Evolutionary conservation across 2,329 filamentous ascomycete species (phyloP).

Genomic region (Aspergillus latus): DNA sequence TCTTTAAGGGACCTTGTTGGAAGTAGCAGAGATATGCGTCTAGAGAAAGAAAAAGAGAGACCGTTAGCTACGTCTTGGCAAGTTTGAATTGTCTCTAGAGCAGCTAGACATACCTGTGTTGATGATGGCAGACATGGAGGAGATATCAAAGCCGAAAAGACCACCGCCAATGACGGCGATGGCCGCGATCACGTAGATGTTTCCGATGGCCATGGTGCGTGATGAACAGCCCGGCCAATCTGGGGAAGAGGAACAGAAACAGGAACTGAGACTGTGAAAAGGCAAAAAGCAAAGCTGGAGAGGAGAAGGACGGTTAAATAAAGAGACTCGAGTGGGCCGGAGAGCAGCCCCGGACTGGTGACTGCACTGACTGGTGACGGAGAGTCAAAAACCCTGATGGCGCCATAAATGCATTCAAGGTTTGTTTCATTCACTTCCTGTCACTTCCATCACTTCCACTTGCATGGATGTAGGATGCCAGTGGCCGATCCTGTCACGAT

Average conservation of each 20-base stretch:
- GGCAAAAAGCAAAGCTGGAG: background rate
- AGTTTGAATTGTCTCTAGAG: too few species aligned
- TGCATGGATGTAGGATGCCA: background rate
- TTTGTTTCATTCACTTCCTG: background rate
- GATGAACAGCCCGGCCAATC: background rate
- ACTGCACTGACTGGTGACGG: background rate
- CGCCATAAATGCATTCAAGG: background rate
- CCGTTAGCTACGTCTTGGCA: too few species aligned
- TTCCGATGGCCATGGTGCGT: conserved; percentile 48
- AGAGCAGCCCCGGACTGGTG: background rate
- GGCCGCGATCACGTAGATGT: conserved; percentile 60
- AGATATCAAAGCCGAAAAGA: conserved; percentile 77
- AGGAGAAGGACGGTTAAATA: conserved; percentile 2
- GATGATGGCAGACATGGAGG: conserved; percentile 69
- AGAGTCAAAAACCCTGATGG: background rate
- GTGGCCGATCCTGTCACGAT: too few species aligned
- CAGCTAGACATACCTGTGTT: conserved; percentile 47
- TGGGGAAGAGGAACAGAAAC: conserved; percentile 3
- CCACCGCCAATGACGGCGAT: conserved; percentile 64
- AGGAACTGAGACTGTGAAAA: conserved; percentile 4
- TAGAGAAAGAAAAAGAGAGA: too few species aligned
- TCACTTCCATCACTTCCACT: background rate
- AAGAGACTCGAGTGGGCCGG: conserved; percentile 3
- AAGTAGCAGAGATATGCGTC: conserved; percentile 71
- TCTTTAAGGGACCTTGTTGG: conserved; percentile 50